Base-by-base conservation (phyloP, 805 yeast genomes). In the Blastobotrys robertii region DNA sequence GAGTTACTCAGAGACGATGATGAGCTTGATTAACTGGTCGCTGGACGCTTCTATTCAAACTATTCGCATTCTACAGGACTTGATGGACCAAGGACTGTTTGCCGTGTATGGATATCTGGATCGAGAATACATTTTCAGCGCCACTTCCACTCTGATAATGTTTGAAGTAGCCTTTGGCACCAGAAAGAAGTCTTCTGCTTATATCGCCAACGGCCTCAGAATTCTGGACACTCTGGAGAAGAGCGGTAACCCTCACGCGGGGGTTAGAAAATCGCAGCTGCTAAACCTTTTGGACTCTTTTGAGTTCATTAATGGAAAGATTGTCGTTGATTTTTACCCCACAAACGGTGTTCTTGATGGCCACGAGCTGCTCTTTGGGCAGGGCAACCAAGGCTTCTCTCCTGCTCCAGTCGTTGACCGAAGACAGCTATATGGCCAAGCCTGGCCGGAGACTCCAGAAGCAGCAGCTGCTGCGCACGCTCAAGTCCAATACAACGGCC, bases 31-130 rank as follows among this genome's bases (percentile, higher is more conserved):
- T 13, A 52, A 53, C 30, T 47, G 54, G 2, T 52, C 57, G 8
- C 40, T 53, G 38, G 44, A 48, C 31, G 55, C 57, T 2, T 53
- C 54, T 1, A 44, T 50, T 13, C 53, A 51, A 19, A 45, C 51
- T 11, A 52, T 53, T n/a, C 39, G 45, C 7, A 42, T 51, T 3
- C 44, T 48, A 13, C 19, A 37, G 9, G 31, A 43, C 11, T 39
- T 50, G 5, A 14, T 41, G n/a, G 30, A 31, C 10, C 25, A 41
- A 4, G 37, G 45, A 6, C 34, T 46, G 6, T 44, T 46, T 19
- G 48, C 54, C 8, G 41, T 42, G 1, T 48, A 40, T 30, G 54
- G 55, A 2, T 53, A 52, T 34, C 41, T 53, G 33, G 57, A 53
- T 39, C 34, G 57, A 28, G 57, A 53, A 38, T 53, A 52, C 40